These are phyloP conservation scores for Brettanomyces bruxellensis DNA, from an alignment of 805 yeast genomes.

Conservation along the genomic window DNA sequence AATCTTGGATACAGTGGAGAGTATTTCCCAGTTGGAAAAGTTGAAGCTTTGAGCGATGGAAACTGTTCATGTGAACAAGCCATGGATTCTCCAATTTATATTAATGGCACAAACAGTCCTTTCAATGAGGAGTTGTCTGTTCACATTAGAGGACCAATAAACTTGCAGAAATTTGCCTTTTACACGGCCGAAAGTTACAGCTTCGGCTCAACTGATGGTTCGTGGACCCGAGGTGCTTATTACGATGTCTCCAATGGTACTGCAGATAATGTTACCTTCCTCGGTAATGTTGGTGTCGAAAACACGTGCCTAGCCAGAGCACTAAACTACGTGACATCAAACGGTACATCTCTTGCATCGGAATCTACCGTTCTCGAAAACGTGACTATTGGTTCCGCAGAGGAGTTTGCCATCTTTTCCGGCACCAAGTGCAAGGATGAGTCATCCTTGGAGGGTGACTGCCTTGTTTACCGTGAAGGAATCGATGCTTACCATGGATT, in stretches of 20 bases:
- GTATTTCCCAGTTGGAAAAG: conserved; percentile 36
- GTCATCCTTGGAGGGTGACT: conserved; percentile 32
- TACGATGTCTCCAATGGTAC: conserved; percentile 41
- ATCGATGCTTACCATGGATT: conserved; percentile 71
- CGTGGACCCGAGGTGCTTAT: conserved; percentile 54
- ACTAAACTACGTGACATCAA: conserved; percentile 47
- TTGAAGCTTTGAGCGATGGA: conserved; percentile 33
- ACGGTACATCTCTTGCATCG: conserved; percentile 43
- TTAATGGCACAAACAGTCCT: conserved; percentile 58
- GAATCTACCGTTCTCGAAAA: conserved; percentile 38
- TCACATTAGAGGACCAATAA: conserved; percentile 71
- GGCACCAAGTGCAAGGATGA: conserved; percentile 48
- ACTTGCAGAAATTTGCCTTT: conserved; percentile 50
- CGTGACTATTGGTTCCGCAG: conserved; percentile 43
- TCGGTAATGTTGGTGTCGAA: conserved; percentile 52
- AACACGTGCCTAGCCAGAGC: conserved; percentile 64
- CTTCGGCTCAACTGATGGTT: conserved; percentile 29
- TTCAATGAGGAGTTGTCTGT: conserved; percentile 61
- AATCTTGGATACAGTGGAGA: conserved; percentile 50
- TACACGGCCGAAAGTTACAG: conserved; percentile 39
- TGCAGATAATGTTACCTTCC: conserved; percentile 57
- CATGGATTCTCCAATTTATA: conserved; percentile 22
- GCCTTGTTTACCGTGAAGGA: conserved; percentile 71
- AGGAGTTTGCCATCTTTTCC: conserved; percentile 55
- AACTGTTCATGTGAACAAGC: conserved; percentile 39